Evolutionary conservation across 129 eudicot genomes (phyloP).

Genomic region (Saposhnikovia divaricata): DNA sequence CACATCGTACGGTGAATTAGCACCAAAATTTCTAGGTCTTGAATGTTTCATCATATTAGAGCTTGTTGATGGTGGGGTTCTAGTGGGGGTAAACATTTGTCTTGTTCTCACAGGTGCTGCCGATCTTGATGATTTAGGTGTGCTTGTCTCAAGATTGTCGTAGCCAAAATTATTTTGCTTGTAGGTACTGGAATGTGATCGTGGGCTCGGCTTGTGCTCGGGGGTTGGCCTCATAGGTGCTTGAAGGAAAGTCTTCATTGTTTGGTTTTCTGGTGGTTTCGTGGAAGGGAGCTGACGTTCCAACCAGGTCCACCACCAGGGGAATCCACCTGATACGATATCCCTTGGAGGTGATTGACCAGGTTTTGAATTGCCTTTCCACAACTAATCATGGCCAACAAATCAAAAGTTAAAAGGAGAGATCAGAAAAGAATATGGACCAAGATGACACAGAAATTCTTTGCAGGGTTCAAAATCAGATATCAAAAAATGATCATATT

Average conservation of each 20-base stretch:
- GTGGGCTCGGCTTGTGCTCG: slow-evolving; percentile 37
- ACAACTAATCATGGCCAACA: slow-evolving; percentile 33
- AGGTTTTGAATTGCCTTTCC: slow-evolving; percentile 63
- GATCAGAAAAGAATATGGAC: neutral
- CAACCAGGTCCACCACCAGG: slow-evolving; percentile 99
- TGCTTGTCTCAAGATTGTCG: slow-evolving; percentile 29
- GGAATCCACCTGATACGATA: slow-evolving; percentile 55
- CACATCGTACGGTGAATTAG: neutral
- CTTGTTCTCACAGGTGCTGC: slow-evolving; percentile 21
- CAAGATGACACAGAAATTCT: neutral
- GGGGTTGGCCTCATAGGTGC: slow-evolving; percentile 39
- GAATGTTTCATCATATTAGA: slow-evolving; percentile 8
- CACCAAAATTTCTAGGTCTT: slow-evolving; percentile 7
- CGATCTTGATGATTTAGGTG: slow-evolving; percentile 47
- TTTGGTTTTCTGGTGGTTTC: slow-evolving; percentile 29
- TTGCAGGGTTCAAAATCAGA: neutral
- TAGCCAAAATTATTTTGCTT: slow-evolving; percentile 10
- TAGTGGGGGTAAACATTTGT: slow-evolving; percentile 26
- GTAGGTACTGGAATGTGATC: slow-evolving; percentile 10
- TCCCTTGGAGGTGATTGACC: slow-evolving; percentile 41
- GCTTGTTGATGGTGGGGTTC: slow-evolving; percentile 36
- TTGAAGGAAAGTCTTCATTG: slow-evolving; percentile 24
- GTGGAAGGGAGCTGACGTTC: slow-evolving; percentile 57
- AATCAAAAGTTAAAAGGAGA: neutral
- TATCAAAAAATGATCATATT: neutral